Evolutionary conservation across 148 eudicot species (phyloP).

Genomic region (Vaccinium vitisidaea): DNA sequence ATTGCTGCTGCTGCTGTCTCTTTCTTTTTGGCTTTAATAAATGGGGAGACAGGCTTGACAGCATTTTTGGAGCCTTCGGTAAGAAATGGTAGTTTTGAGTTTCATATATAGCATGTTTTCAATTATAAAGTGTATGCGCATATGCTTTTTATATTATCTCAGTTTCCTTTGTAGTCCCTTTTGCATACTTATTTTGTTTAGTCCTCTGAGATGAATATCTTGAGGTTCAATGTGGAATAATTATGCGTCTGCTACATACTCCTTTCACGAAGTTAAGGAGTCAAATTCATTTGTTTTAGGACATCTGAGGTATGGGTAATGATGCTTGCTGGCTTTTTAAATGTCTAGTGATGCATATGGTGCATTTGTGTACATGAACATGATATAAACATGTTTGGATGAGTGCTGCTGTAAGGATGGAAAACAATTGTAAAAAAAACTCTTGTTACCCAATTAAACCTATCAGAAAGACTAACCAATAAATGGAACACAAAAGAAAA

Average conservation of each 20-base stretch:
- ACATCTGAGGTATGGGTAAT: background rate
- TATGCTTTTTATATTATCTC: background rate
- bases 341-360: slow-evolving; percentile 2
- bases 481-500: too few species aligned
- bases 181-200: background rate
- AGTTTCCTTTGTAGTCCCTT: background rate
- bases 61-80: slow-evolving; percentile 98
- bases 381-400: background rate
- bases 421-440: background rate
- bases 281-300: background rate
- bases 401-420: background rate
- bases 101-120: background rate
- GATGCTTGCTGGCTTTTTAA: background rate
- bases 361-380: background rate
- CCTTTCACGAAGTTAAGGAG: background rate
- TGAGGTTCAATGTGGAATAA: background rate
- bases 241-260: background rate
- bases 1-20: slow-evolving; percentile 92
- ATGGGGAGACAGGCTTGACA: slow-evolving; percentile 95
- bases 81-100: slow-evolving; percentile 30
- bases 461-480: too few species aligned
- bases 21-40: slow-evolving; percentile 80
- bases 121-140: background rate
- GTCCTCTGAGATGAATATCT: background rate
- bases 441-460: too few species aligned